Percentiles rank a stretch among this genome's conserved stretches.
Conservation (phyloP, 2,329 filamentous ascomycete genomes). For the Diaporthe longicolla region DNA sequence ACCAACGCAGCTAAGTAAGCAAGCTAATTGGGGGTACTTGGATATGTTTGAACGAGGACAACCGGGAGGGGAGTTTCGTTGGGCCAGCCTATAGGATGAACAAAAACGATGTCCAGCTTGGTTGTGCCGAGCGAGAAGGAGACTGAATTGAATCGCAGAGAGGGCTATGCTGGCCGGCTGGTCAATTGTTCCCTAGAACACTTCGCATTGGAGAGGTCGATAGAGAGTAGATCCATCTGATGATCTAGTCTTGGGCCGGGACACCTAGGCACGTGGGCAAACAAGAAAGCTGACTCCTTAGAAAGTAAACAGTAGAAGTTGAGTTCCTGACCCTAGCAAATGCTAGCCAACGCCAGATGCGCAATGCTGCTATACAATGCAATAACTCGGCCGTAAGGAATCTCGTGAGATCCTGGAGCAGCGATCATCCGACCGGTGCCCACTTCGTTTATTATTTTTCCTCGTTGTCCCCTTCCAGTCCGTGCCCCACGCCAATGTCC, state of each 20-base stretch:
- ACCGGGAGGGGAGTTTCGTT: neutral
- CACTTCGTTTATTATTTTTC: conserved; percentile 31
- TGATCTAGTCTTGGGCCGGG: neutral
- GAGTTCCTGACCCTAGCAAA: conserved; percentile 11
- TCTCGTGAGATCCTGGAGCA: conserved; percentile 33
- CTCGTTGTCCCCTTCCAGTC: neutral
- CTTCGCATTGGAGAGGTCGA: neutral
- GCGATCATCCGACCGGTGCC: conserved; percentile 18
- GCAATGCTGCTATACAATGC: conserved; percentile 41
- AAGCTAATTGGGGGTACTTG: neutral
- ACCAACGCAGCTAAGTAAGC: neutral
- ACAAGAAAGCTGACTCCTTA: neutral
- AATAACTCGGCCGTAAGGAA: conserved; percentile 29
- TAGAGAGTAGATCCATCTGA: neutral
- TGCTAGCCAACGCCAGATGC: conserved; percentile 38
- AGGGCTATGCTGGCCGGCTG: neutral
- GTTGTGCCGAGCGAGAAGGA: too few relatives aligned
- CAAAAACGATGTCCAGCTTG: neutral
- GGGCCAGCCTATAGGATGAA: neutral
- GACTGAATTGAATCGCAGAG: neutral
- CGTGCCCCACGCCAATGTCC: neutral
- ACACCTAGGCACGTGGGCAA: neutral
- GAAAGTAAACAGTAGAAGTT: conserved; percentile 26
- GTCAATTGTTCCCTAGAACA: neutral
- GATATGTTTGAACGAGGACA: neutral